Evolutionary conservation across 2,329 filamentous ascomycete genomes (phyloP).

Genomic region (Fusarium sp.): DNA sequence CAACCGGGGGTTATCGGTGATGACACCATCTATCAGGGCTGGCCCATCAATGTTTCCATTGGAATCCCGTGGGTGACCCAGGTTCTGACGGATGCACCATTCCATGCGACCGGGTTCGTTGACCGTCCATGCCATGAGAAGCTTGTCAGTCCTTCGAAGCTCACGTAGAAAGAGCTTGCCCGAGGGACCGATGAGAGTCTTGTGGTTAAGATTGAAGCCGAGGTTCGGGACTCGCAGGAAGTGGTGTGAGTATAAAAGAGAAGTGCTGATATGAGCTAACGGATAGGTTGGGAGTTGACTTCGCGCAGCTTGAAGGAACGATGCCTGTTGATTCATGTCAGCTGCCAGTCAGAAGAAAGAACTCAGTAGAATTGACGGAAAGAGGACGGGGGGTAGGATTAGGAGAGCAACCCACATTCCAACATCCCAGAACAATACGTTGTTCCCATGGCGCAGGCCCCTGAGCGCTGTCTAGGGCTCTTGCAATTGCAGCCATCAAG

Average conservation of each 20-base stretch:
- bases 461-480: constrained; percentile 69
- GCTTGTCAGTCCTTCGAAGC: constrained; percentile 63
- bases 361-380: not conserved
- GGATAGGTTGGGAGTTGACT: constrained; percentile 73
- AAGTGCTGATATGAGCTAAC: constrained; percentile 77
- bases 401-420: constrained; percentile 69
- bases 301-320: constrained; percentile 75
- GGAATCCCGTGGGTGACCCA: constrained; percentile 52
- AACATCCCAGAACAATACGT: constrained; percentile 84
- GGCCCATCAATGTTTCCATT: constrained; percentile 1
- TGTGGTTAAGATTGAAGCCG: constrained; percentile 82
- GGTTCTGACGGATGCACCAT: constrained; percentile 73
- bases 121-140: constrained; percentile 87
- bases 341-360: not conserved
- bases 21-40: constrained; percentile 77
- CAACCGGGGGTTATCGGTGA: constrained; percentile 83
- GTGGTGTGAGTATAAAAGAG: constrained; percentile 74
- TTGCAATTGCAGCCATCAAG: constrained; percentile 77
- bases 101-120: constrained; percentile 84
- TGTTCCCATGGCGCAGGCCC: constrained; percentile 73
- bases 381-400: not conserved
- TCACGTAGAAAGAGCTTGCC: constrained; percentile 76
- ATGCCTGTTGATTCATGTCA: constrained; percentile 61
- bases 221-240: constrained; percentile 76
- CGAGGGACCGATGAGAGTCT: constrained; percentile 74